phyloP scores from a whole-genome alignment of 768 basidiomycete species.

The Guyanaporus albipodus region DNA sequence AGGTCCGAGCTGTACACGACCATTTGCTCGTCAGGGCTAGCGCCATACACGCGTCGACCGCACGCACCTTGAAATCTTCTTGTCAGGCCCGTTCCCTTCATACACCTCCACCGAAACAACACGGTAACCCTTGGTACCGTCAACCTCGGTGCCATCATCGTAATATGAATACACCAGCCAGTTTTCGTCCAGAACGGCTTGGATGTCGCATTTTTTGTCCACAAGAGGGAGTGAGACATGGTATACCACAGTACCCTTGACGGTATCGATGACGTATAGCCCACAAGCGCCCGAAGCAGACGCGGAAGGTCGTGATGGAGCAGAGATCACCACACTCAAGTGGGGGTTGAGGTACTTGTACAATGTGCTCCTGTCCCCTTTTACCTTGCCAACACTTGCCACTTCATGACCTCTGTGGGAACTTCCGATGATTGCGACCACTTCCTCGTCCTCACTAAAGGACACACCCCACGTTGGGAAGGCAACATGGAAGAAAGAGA shows the following conservation, averaged over 20 bases:
- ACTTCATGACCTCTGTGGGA: slow-evolving; percentile 43
- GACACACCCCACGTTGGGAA: slow-evolving; percentile 65
- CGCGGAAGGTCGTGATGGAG: slow-evolving; percentile 19
- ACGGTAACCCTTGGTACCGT: slow-evolving; percentile 59
- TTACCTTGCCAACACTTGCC: slow-evolving; percentile 78
- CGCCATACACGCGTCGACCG: background rate
- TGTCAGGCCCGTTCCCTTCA: slow-evolving; percentile 65
- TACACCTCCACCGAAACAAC: slow-evolving; percentile 87
- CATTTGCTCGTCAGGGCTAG: slow-evolving; percentile 7
- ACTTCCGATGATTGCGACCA: slow-evolving; percentile 50
- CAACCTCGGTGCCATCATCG: slow-evolving; percentile 49
- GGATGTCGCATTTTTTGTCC: slow-evolving; percentile 54
- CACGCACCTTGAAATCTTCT: slow-evolving; percentile 68
- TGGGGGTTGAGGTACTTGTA: slow-evolving; percentile 95
- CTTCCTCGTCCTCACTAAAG: slow-evolving; percentile 52
- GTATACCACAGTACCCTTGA: slow-evolving; percentile 76
- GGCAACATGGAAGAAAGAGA: slow-evolving; percentile 47
- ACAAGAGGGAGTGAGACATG: slow-evolving; percentile 49
- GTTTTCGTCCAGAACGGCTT: slow-evolving; percentile 75
- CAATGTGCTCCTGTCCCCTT: slow-evolving; percentile 82
- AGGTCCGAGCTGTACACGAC: slow-evolving; percentile 43
- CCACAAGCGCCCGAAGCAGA: slow-evolving; percentile 41
- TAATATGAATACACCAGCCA: slow-evolving; percentile 92
- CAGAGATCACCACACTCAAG: slow-evolving; percentile 62
- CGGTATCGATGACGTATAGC: slow-evolving; percentile 74